Base-by-base conservation (phyloP, 768 basidiomycete genomes). In the Leucogyrophana mollusca region DNA sequence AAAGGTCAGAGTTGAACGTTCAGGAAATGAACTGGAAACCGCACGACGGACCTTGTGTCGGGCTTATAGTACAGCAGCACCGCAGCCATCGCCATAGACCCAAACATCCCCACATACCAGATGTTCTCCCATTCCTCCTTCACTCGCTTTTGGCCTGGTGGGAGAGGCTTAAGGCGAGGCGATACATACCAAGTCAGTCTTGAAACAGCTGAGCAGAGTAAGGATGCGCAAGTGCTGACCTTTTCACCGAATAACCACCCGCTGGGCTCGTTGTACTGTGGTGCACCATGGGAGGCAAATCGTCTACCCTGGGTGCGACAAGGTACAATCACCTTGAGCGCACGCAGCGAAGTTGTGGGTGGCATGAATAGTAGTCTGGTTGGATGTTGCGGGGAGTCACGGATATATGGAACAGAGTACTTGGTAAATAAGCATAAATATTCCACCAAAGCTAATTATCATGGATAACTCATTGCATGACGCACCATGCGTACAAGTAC, bases 71-170 rank as follows among this genome's bases (percentile, higher is more conserved):
- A 90, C 20, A 92, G 68, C 62, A 90, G 70, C 24, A 94, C 79
- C 9, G 78, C 66, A 23, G 85, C 88, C 50, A 93, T 69, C 4
- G 73, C 80, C 80, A 96, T 86, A 10, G 82, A 73, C 25, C 94
- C 94, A 59, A 89, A 93, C 89, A 96, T 93, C 24, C 93, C 94
- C 51, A 83, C 64, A 59, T 90, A 90, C 87, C 91, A 96, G 33
- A 90, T 74, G 53, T 77, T 83, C 72, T 96, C 94, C 93, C 93
- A 96, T 18, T 85, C 80, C 64, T 94, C 90, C 64, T 85, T 87
- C 61, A 85, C 80, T 59, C 93, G 79, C 64, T 90, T 94, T 68
- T 90, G 83, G 9, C 90, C 90, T 3, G 84, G 79, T 24, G 85
- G 76, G 37, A 73, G 81, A 5, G 90, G 89, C 90, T 92, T 47